Conservation (phyloP, 2,329 filamentous ascomycete species). For the Xylariaceae sp. region DNA sequence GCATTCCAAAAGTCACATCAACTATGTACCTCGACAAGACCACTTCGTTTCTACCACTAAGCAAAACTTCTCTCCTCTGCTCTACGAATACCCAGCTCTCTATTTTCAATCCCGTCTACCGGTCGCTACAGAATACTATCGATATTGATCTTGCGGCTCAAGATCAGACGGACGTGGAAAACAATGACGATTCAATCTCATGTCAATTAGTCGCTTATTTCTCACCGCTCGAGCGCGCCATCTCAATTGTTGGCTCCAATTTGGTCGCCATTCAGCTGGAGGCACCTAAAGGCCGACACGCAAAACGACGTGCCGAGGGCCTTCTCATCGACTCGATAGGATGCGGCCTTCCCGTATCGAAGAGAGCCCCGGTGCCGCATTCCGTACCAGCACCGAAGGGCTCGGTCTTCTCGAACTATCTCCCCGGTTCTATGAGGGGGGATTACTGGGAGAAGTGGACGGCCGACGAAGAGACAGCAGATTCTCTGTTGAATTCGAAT, state of each 20-base stretch:
- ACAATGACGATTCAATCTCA: constrained; percentile 16
- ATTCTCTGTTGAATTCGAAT: constrained; percentile 41
- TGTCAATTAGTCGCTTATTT: constrained; percentile 56
- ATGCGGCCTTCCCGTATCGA: constrained; percentile 48
- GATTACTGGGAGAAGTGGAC: constrained; percentile 43
- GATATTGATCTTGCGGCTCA: constrained; percentile 41
- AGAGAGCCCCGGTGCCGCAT: constrained; percentile 31
- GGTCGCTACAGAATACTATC: constrained; percentile 50
- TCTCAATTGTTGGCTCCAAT: constrained; percentile 58
- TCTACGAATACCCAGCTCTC: constrained; percentile 51
- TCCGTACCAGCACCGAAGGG: constrained; percentile 25
- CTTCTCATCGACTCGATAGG: constrained; percentile 70
- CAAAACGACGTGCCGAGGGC: constrained; percentile 52
- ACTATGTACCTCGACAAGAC: constrained; percentile 46
- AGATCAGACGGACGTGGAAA: constrained; percentile 31
- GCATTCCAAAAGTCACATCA: constrained; percentile 56
- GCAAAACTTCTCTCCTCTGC: constrained; percentile 59
- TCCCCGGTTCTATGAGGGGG: constrained; percentile 47
- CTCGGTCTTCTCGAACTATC: constrained; percentile 35
- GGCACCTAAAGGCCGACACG: constrained; percentile 50
- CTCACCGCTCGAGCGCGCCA: constrained; percentile 58
- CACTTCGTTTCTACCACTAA: constrained; percentile 60
- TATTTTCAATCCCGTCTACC: constrained; percentile 66
- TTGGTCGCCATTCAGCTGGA: constrained; percentile 67
- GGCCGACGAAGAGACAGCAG: constrained; percentile 42